phyloP scores from a whole-genome alignment of 139 green algal genomes.

The Micromonas pusilla region DNA sequence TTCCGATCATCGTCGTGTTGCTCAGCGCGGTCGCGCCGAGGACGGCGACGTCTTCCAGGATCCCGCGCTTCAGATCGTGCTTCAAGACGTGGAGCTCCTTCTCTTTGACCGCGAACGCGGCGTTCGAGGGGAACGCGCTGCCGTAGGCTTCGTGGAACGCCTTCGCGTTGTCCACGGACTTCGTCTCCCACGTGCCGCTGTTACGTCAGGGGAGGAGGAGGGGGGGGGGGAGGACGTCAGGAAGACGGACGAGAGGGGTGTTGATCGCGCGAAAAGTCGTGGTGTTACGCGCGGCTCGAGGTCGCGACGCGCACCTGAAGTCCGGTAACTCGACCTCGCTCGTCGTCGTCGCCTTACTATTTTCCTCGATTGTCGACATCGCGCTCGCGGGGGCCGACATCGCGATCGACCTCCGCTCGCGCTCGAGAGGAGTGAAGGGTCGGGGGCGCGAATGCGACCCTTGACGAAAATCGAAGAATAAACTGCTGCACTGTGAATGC shows the following conservation, averaged over 20 bases:
- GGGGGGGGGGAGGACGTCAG: neutral
- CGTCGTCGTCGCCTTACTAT: too few relatives aligned
- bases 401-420: too few relatives aligned
- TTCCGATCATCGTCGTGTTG: neutral
- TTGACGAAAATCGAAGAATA: too few relatives aligned
- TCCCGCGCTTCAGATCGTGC: neutral
- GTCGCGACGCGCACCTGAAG: too few relatives aligned
- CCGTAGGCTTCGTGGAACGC: neutral
- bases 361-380: too few relatives aligned
- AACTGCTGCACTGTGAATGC: too few relatives aligned
- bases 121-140: neutral
- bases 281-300: too few relatives aligned
- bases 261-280: neutral
- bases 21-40: neutral
- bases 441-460: too few relatives aligned
- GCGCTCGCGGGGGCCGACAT: too few relatives aligned
- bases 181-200: slow-evolving; percentile 14
- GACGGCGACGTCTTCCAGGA: neutral
- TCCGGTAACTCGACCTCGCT: too few relatives aligned
- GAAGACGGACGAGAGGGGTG: neutral
- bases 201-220: neutral
- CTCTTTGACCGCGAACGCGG: neutral
- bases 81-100: neutral
- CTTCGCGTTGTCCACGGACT: neutral
- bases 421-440: too few relatives aligned